These are phyloP conservation scores for Diaporthe batatas DNA, from an alignment of 2,329 filamentous ascomycete species.

Conservation along the genomic window DNA sequence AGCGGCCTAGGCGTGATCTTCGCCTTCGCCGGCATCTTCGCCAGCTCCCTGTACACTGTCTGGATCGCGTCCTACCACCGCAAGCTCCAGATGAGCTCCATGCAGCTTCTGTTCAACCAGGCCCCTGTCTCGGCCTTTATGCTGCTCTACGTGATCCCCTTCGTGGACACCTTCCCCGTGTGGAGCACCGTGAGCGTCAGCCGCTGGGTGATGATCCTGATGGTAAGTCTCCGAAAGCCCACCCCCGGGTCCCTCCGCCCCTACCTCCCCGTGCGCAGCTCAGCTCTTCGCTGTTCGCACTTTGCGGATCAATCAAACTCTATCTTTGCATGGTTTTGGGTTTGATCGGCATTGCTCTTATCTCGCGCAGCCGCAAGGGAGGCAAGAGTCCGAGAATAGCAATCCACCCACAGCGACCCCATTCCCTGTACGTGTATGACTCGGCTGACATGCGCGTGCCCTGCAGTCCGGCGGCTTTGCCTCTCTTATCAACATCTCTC, in stretches of 20 bases:
- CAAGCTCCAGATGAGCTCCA: slow-evolving; percentile 75
- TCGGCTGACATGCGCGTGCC: slow-evolving; percentile 5
- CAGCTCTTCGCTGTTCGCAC: background rate
- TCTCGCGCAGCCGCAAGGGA: background rate
- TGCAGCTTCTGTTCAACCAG: slow-evolving; percentile 78
- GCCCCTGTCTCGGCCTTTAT: slow-evolving; percentile 73
- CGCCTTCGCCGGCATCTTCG: slow-evolving; percentile 73
- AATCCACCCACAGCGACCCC: background rate
- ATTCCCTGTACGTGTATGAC: slow-evolving; percentile 33
- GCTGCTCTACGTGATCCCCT: slow-evolving; percentile 75
- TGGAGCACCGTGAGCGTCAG: slow-evolving; percentile 64
- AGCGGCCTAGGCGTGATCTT: slow-evolving; percentile 72
- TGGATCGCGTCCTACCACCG: slow-evolving; percentile 77
- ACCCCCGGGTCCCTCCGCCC: background rate
- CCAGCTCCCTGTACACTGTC: slow-evolving; percentile 76
- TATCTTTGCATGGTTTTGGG: slow-evolving; percentile 6
- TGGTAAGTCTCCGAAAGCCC: slow-evolving; percentile 57
- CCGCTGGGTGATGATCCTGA: slow-evolving; percentile 70
- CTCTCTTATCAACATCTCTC: slow-evolving; percentile 74
- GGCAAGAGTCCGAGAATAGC: slow-evolving; percentile 19
- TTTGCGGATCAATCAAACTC: slow-evolving; percentile 16
- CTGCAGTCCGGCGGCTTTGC: slow-evolving; percentile 72
- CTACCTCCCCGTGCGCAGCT: background rate
- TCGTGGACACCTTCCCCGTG: slow-evolving; percentile 72
- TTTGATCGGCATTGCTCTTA: slow-evolving; percentile 17